Conservation (phyloP, 257 asterid species). For the Echites panduratus region DNA sequence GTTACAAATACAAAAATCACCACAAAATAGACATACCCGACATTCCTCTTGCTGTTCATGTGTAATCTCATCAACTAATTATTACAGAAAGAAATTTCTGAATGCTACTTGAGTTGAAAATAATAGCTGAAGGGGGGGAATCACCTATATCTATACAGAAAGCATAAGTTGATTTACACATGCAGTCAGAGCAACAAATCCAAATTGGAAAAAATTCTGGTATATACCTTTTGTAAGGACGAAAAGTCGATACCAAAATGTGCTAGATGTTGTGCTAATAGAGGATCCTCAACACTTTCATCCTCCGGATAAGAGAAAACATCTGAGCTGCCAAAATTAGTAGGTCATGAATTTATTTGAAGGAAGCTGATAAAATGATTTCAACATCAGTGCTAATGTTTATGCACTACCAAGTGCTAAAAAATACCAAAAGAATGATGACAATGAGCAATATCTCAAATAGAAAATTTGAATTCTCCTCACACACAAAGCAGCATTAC, state of each 20-base stretch:
- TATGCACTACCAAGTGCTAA: neutral
- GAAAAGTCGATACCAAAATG: slow-evolving; percentile 98
- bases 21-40: neutral
- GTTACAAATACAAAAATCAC: neutral
- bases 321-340: slow-evolving; percentile 97
- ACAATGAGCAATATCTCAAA: neutral
- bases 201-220: slow-evolving; percentile 20
- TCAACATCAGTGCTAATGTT: neutral
- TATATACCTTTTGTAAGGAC: slow-evolving; percentile 84
- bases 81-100: no score
- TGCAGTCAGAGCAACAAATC: slow-evolving; percentile 11
- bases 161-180: neutral
- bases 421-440: slow-evolving; percentile 4
- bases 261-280: slow-evolving; percentile 84
- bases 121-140: neutral
- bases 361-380: slow-evolving; percentile 2
- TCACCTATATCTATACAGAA: neutral
- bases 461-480: neutral
- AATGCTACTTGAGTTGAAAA: neutral
- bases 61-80: neutral
- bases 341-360: slow-evolving; percentile 47
- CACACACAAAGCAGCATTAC: slow-evolving; percentile 36
- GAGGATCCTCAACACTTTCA: slow-evolving; percentile 87
- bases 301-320: slow-evolving; percentile 97
- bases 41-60: neutral